Evolutionary conservation across 768 basidiomycete genomes (phyloP), one percentile per base, ranked within the genome.

Genomic region (Lactifluus subvellereus): DNA sequence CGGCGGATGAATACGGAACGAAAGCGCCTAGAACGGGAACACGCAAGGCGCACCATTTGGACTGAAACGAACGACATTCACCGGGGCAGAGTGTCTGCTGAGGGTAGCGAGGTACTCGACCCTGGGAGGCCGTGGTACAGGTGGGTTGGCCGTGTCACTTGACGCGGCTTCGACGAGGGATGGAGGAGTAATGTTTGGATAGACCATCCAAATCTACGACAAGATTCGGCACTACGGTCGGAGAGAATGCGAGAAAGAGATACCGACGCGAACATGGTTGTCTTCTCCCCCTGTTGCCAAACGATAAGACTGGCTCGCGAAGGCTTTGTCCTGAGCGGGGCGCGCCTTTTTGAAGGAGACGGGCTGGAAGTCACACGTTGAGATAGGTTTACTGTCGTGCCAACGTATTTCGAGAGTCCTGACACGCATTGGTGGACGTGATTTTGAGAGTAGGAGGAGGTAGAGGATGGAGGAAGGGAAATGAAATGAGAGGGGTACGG

Each of bases 61-160:
- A 69, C 91, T 95, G 76, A 90, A 99, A 51, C 97, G 79, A 32
- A 96, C 96, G 7, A 97, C 96, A 67, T 99, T 99, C 57, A 99
- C 96, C 4, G 94, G 85, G 18, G 91, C 93, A 14, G 91, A 92
- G 74, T 99, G 97, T 71, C 93, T 84, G 70, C 82, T 88, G 58
- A 99, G 82, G 0, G 97, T 98, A 5, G 97, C 88, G 33, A 98
- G 86, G 72, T 98, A 99, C 72, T 98, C 97, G 49, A 96, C 91
- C 64, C 93, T 85, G n/a, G 97, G 91, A 0, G 83, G 83, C 61
- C 85, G 84, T 48, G 78, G 75, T 16, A 78, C 72, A 33, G 70
- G 66, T 16, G 69, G 62, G 49, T 74, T 74, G 5, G 69, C 66
- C 45, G 72, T 66, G 57, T 72, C 57, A 14, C 73, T 69, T 20